These are phyloP conservation scores for Dendrobium huoshanense DNA, from an alignment of 106 monocot genomes.

Conservation along the genomic window DNA sequence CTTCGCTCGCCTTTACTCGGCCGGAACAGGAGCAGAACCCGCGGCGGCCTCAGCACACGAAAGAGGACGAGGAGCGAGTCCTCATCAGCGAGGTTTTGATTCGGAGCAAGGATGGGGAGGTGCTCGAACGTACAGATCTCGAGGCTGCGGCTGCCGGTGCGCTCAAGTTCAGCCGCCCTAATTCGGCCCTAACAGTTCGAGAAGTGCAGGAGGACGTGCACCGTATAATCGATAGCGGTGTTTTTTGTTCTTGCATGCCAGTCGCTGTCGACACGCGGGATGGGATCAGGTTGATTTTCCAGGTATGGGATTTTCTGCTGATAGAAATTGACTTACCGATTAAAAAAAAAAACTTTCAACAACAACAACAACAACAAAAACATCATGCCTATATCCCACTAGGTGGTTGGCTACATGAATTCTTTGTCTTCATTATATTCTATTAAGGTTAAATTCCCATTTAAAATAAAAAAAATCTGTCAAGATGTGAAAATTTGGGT, in stretches of 20 bases:
- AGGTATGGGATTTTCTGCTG: conserved; percentile 37
- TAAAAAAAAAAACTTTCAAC: no score
- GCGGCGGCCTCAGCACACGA: conserved; percentile 21
- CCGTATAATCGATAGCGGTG: conserved; percentile 70
- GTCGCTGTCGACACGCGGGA: conserved; percentile 92
- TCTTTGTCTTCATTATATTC: no score
- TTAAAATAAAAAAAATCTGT: neutral
- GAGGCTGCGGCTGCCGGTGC: conserved; percentile 59
- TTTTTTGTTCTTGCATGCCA: conserved; percentile 83
- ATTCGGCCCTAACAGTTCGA: conserved; percentile 74
- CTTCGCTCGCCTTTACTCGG: conserved; percentile 8
- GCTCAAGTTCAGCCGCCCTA: conserved; percentile 65
- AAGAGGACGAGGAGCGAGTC: conserved; percentile 72
- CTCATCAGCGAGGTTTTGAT: conserved; percentile 91
- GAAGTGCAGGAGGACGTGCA: conserved; percentile 98
- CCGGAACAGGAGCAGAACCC: conserved; percentile 15
- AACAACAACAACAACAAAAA: no score
- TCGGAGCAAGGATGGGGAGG: conserved; percentile 86
- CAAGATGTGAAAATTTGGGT: neutral
- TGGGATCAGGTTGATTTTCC: conserved; percentile 79
- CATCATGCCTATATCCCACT: no score
- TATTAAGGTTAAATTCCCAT: no score
- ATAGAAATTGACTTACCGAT: neutral
- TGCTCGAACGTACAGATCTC: conserved; percentile 65
- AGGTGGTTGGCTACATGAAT: no score